phyloP scores from a whole-genome alignment of 345 rosid genomes.

The Brassica juncea region DNA sequence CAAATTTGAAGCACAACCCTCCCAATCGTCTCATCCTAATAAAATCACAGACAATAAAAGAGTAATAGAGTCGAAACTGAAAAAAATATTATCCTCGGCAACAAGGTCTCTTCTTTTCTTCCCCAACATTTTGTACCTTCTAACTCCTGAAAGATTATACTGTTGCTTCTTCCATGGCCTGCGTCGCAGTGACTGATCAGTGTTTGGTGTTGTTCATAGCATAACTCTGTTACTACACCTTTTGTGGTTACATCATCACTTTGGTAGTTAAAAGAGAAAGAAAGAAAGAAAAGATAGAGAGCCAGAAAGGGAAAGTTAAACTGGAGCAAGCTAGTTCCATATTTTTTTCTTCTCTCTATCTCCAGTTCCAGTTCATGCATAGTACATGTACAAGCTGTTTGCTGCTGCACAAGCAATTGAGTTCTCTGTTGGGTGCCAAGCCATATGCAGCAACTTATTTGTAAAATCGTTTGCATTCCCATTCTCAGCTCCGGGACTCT shows the following conservation, averaged over 20 bases:
- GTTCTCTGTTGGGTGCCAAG: conserved; percentile 97
- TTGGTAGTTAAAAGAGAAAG: conserved; percentile 35
- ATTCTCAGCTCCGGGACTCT: conserved; percentile 73
- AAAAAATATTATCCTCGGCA: conserved; percentile 13
- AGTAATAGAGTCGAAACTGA: conserved; percentile 29
- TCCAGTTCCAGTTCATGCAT: conserved; percentile 54
- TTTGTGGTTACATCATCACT: conserved; percentile 39
- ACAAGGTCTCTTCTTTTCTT: conserved; percentile 31
- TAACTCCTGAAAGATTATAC: conserved; percentile 19
- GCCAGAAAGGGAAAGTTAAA: conserved; percentile 20
- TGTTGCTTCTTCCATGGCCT: conserved; percentile 5
- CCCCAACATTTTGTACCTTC: conserved; percentile 19
- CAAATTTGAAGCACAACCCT: conserved; percentile 39
- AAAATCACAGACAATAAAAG: conserved; percentile 29
- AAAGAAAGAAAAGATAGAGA: background rate
- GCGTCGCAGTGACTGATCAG: conserved; percentile 30
- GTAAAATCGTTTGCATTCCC: conserved; percentile 93
- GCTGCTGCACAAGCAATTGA: conserved; percentile 99
- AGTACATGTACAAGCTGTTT: conserved; percentile 99
- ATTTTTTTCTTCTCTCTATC: conserved; percentile 8
- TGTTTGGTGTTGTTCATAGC: conserved; percentile 29
- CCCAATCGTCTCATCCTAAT: conserved; percentile 32
- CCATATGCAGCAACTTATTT: conserved; percentile 90
- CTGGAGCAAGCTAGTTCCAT: conserved; percentile 29
- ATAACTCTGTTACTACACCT: conserved; percentile 33